Evolutionary conservation across 2,329 filamentous ascomycete genomes (phyloP).

Genomic region (Leptodontidium sp.): DNA sequence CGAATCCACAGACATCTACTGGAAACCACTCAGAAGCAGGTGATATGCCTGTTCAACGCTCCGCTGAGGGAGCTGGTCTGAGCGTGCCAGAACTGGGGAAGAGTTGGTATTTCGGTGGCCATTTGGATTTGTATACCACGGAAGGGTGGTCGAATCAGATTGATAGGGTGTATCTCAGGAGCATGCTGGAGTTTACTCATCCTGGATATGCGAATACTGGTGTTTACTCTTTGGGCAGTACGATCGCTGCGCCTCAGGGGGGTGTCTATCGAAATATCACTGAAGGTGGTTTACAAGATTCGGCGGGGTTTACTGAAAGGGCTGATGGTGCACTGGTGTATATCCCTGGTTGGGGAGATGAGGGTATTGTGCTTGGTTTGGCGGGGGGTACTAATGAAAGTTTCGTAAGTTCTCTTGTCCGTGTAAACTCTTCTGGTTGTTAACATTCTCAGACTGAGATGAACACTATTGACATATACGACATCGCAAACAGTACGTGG

Average conservation of each 20-base stretch:
- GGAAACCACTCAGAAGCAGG: slow-evolving; percentile 68
- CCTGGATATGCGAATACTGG: slow-evolving; percentile 72
- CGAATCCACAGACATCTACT: slow-evolving; percentile 65
- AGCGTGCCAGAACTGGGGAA: slow-evolving; percentile 74
- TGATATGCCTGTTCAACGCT: slow-evolving; percentile 67
- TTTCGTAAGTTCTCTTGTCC: slow-evolving; percentile 58
- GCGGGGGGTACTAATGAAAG: slow-evolving; percentile 75
- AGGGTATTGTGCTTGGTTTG: slow-evolving; percentile 75
- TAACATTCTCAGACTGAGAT: slow-evolving; percentile 59
- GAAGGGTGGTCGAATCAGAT: slow-evolving; percentile 73
- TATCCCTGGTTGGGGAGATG: slow-evolving; percentile 75
- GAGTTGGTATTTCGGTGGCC: slow-evolving; percentile 83
- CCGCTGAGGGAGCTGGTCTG: slow-evolving; percentile 77
- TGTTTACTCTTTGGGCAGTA: slow-evolving; percentile 61
- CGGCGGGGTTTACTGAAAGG: slow-evolving; percentile 73
- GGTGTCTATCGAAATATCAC: slow-evolving; percentile 80
- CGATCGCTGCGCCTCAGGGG: slow-evolving; percentile 63
- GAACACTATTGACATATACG: slow-evolving; percentile 79
- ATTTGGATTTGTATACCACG: slow-evolving; percentile 66
- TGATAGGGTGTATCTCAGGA: slow-evolving; percentile 74
- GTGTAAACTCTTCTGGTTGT: neutral
- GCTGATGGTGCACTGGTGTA: slow-evolving; percentile 79
- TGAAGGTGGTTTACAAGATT: slow-evolving; percentile 71
- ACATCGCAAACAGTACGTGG: slow-evolving; percentile 75
- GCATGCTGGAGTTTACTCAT: slow-evolving; percentile 78